phyloP scores from a whole-genome alignment of 495 filamentous ascomycete species.

The Aspergillus diversus region DNA sequence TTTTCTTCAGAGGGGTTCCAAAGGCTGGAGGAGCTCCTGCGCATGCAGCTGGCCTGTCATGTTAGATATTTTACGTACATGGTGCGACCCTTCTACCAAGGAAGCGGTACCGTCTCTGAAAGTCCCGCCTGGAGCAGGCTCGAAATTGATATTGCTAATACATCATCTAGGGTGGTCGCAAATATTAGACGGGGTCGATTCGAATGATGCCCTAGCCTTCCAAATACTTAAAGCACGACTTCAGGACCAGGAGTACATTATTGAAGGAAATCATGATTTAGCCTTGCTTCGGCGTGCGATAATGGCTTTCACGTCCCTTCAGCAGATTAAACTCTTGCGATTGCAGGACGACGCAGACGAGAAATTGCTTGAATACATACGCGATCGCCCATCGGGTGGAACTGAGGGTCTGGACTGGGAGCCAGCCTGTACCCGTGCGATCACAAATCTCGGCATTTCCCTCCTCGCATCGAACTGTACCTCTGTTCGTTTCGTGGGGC shows the following conservation, averaged over 20 bases:
- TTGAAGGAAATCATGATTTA: conserved; percentile 35
- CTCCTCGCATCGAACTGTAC: conserved; percentile 57
- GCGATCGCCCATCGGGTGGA: conserved; percentile 28
- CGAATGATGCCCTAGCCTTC: conserved; percentile 27
- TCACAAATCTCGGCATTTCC: conserved; percentile 59
- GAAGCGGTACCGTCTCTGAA: conserved; percentile 47
- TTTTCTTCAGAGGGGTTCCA: conserved; percentile 63
- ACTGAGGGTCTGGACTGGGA: conserved; percentile 60
- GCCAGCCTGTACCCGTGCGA: conserved; percentile 63
- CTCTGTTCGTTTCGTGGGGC: conserved; percentile 63
- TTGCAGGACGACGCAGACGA: conserved; percentile 63
- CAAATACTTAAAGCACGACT: conserved; percentile 37
- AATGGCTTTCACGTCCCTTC: conserved; percentile 59
- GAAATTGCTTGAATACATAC: conserved; percentile 47
- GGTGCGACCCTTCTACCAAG: conserved; percentile 69
- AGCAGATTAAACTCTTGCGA: conserved; percentile 68
- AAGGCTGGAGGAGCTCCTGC: conserved; percentile 53
- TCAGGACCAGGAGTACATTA: conserved; percentile 36
- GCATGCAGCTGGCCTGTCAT: conserved; percentile 60
- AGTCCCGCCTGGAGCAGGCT: conserved; percentile 8
- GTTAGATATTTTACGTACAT: conserved; percentile 73
- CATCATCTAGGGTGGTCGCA: conserved; percentile 37
- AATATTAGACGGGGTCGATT: conserved; percentile 28
- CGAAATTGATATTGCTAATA: conserved; percentile 26
- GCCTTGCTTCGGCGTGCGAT: conserved; percentile 57